phyloP scores from a whole-genome alignment of 495 filamentous ascomycete genomes.

The Durotheca rogersii region DNA sequence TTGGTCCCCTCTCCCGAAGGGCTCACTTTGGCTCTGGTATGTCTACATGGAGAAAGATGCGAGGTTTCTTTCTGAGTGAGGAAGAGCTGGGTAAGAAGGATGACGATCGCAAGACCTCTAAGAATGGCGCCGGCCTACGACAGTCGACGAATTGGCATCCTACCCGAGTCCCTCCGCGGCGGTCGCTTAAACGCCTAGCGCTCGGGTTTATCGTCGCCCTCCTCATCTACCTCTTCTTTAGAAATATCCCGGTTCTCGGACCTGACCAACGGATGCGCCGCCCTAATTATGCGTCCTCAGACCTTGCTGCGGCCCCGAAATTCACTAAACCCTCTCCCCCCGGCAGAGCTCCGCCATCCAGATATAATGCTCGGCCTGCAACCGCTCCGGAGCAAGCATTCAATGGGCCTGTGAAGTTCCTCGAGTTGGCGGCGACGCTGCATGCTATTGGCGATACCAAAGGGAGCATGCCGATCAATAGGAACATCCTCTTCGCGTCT shows the following conservation, averaged over 20 bases:
- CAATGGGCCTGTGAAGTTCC: constrained; percentile 43
- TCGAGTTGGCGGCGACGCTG: constrained; percentile 40
- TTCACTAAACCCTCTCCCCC: constrained; percentile 17
- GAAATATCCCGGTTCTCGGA: constrained; percentile 43
- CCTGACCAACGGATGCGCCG: constrained; percentile 25
- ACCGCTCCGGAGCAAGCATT: constrained; percentile 29
- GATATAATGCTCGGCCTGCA: constrained; percentile 6
- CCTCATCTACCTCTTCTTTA: constrained; percentile 45
- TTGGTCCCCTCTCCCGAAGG: not conserved
- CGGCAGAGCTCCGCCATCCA: constrained; percentile 7
- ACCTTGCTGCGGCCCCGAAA: constrained; percentile 21
- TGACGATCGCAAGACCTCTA: constrained; percentile 47
- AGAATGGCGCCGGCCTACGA: constrained; percentile 22
- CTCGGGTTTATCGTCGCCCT: constrained; percentile 34
- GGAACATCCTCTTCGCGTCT: constrained; percentile 60
- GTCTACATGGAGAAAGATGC: constrained; percentile 40
- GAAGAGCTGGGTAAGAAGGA: constrained; percentile 53
- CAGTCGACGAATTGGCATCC: constrained; percentile 42
- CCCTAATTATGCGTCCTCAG: constrained; percentile 8
- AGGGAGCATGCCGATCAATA: constrained; percentile 43
- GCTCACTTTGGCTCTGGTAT: constrained; percentile 23
- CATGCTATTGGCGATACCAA: constrained; percentile 41
- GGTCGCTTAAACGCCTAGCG: constrained; percentile 41
- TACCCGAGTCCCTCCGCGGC: constrained; percentile 38
- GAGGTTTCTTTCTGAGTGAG: constrained; percentile 42